phyloP scores from a whole-genome alignment of 257 asterid genomes.

The Gentiana straminea region DNA sequence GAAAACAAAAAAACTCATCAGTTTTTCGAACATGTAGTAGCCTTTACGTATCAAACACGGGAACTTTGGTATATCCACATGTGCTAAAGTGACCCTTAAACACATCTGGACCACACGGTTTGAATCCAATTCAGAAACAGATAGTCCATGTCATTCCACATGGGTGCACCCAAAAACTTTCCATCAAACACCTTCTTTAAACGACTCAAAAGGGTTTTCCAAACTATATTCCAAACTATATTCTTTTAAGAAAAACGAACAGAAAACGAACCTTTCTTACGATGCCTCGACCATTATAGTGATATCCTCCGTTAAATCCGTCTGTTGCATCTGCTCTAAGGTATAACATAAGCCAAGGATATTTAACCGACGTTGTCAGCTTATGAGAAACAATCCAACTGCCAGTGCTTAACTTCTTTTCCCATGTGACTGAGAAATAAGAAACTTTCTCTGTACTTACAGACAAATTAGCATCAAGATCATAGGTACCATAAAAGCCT shows the following conservation, averaged over 20 bases:
- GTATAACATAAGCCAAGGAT: slow-evolving; percentile 89
- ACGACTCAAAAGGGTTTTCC: no score
- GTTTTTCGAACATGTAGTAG: background rate
- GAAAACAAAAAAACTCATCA: background rate
- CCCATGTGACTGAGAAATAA: slow-evolving; percentile 56
- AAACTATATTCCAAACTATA: no score
- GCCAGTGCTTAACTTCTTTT: slow-evolving; percentile 44
- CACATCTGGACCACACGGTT: no score
- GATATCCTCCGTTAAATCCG: slow-evolving; percentile 85
- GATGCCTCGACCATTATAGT: slow-evolving; percentile 67
- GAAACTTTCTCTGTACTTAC: slow-evolving; percentile 30
- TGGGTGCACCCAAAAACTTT: no score
- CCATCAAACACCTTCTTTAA: no score
- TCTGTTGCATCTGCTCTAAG: slow-evolving; percentile 60
- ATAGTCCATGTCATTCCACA: no score
- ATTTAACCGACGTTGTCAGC: slow-evolving; percentile 56
- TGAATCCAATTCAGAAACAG: no score
- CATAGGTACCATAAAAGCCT: slow-evolving; percentile 78
- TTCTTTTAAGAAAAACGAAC: no score
- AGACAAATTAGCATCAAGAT: slow-evolving; percentile 48
- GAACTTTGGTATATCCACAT: no score
- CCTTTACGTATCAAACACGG: no score
- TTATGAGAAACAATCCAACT: slow-evolving; percentile 65
- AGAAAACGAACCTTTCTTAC: slow-evolving; percentile 41
- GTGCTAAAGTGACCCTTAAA: no score